Conservation (phyloP, 2,329 filamentous ascomycete species). For the Colletotrichum sp. region DNA sequence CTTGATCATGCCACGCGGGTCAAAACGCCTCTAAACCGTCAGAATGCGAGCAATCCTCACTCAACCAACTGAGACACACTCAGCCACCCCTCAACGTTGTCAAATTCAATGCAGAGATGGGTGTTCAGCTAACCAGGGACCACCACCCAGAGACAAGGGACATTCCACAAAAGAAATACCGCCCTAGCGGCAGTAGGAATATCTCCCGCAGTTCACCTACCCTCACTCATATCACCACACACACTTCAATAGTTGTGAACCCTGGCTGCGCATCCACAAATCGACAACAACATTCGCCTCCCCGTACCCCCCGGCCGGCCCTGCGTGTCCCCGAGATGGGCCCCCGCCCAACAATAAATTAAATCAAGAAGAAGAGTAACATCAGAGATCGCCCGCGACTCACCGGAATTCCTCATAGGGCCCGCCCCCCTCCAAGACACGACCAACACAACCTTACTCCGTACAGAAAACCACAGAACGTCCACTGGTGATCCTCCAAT, state of each 20-base stretch:
- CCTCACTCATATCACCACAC: background rate
- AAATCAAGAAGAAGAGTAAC: background rate
- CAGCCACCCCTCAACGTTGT: background rate
- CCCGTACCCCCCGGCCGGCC: background rate
- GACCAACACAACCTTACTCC: background rate
- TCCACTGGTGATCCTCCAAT: background rate
- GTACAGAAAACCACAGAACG: background rate
- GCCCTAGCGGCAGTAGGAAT: background rate
- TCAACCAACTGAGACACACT: background rate
- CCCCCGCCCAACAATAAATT: background rate
- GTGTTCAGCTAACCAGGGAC: background rate
- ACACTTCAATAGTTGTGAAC: conserved; percentile 17
- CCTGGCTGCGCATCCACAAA: background rate
- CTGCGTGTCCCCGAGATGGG: background rate
- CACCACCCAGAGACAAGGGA: background rate
- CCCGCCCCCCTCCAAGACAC: background rate
- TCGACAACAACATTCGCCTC: background rate
- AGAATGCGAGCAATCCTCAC: background rate
- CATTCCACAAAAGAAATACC: background rate
- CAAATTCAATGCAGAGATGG: background rate
- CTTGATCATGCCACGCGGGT: background rate
- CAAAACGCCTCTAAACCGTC: background rate
- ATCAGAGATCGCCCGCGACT: background rate
- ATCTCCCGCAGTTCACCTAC: background rate
- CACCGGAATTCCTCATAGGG: background rate